Evolutionary conservation across 2,329 filamentous ascomycete species (phyloP).

Genomic region (Emergomyces pasteurianus): DNA sequence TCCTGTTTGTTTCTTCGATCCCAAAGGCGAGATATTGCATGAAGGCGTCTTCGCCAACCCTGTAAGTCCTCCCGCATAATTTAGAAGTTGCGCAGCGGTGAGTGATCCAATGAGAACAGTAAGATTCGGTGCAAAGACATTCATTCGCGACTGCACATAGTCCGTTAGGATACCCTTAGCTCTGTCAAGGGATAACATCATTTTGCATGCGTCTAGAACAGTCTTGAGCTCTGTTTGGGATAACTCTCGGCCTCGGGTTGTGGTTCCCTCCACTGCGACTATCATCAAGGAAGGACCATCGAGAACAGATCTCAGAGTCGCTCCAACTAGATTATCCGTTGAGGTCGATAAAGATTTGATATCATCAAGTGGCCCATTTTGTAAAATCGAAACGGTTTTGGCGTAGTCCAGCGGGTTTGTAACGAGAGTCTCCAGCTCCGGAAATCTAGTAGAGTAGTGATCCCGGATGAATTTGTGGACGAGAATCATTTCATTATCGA

Average conservation of each 20-base stretch:
- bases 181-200: slow-evolving; percentile 74
- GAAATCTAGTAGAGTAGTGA: slow-evolving; percentile 87
- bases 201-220: slow-evolving; percentile 69
- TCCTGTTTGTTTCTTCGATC: slow-evolving; percentile 73
- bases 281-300: slow-evolving; percentile 90
- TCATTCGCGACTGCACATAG: slow-evolving; percentile 96
- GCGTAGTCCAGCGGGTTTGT: slow-evolving; percentile 90
- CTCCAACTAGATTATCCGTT: slow-evolving; percentile 64
- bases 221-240: slow-evolving; percentile 60
- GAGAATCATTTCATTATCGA: slow-evolving; percentile 81
- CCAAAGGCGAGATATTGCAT: slow-evolving; percentile 83
- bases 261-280: slow-evolving; percentile 87
- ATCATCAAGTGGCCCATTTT: slow-evolving; percentile 81
- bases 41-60: slow-evolving; percentile 85
- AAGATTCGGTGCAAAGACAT: slow-evolving; percentile 85
- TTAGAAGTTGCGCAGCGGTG: slow-evolving; percentile 91
- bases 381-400: slow-evolving; percentile 84
- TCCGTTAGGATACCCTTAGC: slow-evolving; percentile 80
- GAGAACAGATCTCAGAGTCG: slow-evolving; percentile 65
- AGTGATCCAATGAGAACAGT: slow-evolving; percentile 83
- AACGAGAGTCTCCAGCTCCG: slow-evolving; percentile 80
- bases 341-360: slow-evolving; percentile 70
- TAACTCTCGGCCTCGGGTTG: slow-evolving; percentile 70
- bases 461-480: slow-evolving; percentile 96
- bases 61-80: slow-evolving; percentile 77